phyloP scores from a whole-genome alignment of 768 basidiomycete species.

The Leucogyrophana mollusca region DNA sequence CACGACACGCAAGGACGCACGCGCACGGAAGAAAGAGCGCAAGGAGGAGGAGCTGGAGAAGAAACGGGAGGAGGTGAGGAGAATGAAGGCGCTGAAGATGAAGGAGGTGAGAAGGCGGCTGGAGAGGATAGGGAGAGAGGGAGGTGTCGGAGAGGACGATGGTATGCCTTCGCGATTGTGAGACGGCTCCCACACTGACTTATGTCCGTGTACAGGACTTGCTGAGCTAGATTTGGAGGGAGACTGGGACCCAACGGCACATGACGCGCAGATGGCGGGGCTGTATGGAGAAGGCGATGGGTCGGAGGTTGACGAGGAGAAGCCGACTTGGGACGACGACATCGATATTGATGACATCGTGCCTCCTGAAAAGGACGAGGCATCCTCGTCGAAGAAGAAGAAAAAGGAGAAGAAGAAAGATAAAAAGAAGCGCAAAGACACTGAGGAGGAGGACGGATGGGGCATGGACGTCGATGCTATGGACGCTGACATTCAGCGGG shows the following conservation, averaged over 20 bases:
- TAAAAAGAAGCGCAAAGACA: slow-evolving; percentile 44
- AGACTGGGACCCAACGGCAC: slow-evolving; percentile 87
- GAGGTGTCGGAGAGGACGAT: slow-evolving; percentile 43
- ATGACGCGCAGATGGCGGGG: slow-evolving; percentile 79
- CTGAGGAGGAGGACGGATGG: slow-evolving; percentile 44
- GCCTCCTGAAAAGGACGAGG: slow-evolving; percentile 32
- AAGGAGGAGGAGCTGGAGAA: slow-evolving; percentile 48
- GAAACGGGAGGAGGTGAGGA: slow-evolving; percentile 71
- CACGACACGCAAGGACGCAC: slow-evolving; percentile 80
- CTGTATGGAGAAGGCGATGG: slow-evolving; percentile 60
- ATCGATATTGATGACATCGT: slow-evolving; percentile 74
- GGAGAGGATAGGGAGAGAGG: slow-evolving; percentile 69
- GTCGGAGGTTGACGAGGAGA: slow-evolving; percentile 46
- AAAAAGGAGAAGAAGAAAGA: slow-evolving; percentile 40
- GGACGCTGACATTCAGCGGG: slow-evolving; percentile 37
- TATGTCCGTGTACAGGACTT: slow-evolving; percentile 45
- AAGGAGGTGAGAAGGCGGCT: slow-evolving; percentile 77
- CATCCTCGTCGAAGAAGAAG: slow-evolving; percentile 33
- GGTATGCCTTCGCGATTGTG: slow-evolving; percentile 10
- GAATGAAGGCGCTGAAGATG: slow-evolving; percentile 82
- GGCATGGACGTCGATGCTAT: slow-evolving; percentile 59
- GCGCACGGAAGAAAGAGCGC: slow-evolving; percentile 71
- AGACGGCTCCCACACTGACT: background rate
- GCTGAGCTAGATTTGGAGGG: slow-evolving; percentile 81
- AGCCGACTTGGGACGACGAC: slow-evolving; percentile 92